phyloP scores from a whole-genome alignment of 345 rosid genomes.

The Acer campestre region DNA sequence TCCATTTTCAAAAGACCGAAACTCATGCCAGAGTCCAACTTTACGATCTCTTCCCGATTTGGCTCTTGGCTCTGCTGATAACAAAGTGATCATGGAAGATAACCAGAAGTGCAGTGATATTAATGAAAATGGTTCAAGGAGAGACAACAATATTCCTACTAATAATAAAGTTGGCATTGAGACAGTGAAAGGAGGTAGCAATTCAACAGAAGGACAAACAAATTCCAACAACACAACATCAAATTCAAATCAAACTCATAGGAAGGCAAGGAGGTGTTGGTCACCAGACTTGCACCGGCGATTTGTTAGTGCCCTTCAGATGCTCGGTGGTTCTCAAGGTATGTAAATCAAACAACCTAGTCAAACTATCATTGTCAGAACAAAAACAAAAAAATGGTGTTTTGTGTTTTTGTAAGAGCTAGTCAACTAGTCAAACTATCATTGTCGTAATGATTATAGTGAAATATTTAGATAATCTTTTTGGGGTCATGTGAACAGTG shows the following conservation, averaged over 20 bases:
- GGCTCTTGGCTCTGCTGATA: constrained; percentile 53
- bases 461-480: constrained; percentile 10
- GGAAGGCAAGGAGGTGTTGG: constrained; percentile 99
- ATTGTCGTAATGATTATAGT: constrained; percentile 17
- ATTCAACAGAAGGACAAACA: constrained; percentile 41
- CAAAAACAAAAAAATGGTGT: not conserved
- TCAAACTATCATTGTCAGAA: not conserved
- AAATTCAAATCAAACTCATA: constrained; percentile 52
- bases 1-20: constrained; percentile 85
- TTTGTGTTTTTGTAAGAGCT: not conserved
- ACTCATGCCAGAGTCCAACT: constrained; percentile 39
- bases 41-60: constrained; percentile 55
- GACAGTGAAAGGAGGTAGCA: constrained; percentile 35
- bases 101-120: constrained; percentile 41
- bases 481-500: constrained; percentile 40
- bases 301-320: constrained; percentile 93
- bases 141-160: constrained; percentile 36
- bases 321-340: constrained; percentile 99
- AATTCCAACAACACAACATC: constrained; percentile 21
- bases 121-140: constrained; percentile 35
- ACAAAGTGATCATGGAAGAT: constrained; percentile 47
- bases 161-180: constrained; percentile 27
- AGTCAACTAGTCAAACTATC: constrained; percentile 8
- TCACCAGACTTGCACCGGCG: constrained; percentile 97
- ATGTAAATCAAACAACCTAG: constrained; percentile 9